Base-by-base conservation (phyloP, 495 filamentous ascomycete species). In the Penicillium coffeae region DNA sequence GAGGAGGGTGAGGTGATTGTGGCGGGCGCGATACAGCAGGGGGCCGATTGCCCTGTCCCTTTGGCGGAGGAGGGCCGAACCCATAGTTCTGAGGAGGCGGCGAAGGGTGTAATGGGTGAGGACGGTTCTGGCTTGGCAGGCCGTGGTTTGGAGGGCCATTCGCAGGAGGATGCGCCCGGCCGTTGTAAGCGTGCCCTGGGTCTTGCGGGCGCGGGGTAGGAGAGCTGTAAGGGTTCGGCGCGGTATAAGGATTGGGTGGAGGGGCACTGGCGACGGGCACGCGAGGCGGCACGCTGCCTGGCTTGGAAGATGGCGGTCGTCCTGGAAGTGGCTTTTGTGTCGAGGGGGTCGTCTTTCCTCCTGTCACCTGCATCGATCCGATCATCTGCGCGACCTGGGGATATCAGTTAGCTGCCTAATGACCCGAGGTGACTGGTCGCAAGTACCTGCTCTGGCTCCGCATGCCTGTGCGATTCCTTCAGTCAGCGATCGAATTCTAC, bases 401-500 rank as follows among this genome's bases (percentile, higher is more conserved):
- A 21, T 0, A 16, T 53, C 42, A 53, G 42, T 16, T 42, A 34
- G 42, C 12, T 48, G 48, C 16, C 34, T 41, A 18, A 21, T 13
- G 15, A 14, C 7, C 5, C 34, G 41, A 42, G 21, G 42, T 21
- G 21, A 14, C 35, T 34, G 8, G 34, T 33, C 43, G 14, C 21
- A 41, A 16, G 56, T 77, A 94, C 90, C 77, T 87, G 86, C 59
- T 98, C 93, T 35, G 93, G 93, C 63, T 98, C 93, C 55, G 90
- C 91, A 63, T 96, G 93, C 55, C 90, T 95, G 65, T 55, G 21
- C 33, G 46, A 47, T 38, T n/a, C 39, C 47, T 5, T 18, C 3
- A 12, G 47, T 62, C 18, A 62, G 49, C 36, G 41, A 49, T 55
- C 18, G 48, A 30, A 25, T 42, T 13, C 39, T n/a, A n/a, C 3